Percentiles rank a stretch among this genome's conserved stretches.
These are phyloP conservation scores for Actinomucor elegans DNA, from an alignment of 371 early-diverging fungal genomes.

Conservation along the genomic window DNA sequence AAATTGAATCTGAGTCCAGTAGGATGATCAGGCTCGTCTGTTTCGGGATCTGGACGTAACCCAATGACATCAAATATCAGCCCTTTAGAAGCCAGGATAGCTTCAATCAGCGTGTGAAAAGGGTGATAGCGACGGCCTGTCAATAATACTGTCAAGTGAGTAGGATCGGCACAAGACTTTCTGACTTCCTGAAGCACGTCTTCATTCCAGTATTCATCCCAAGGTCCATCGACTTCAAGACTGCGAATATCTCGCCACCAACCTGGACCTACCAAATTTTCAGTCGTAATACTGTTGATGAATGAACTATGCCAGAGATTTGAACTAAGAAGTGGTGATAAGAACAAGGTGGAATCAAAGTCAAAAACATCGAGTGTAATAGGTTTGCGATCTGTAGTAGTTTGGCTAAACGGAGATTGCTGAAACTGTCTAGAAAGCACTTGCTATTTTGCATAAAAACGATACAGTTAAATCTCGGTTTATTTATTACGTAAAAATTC, in stretches of 20 bases:
- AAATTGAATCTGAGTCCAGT: slow-evolving; percentile 13
- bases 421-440: slow-evolving; percentile 6
- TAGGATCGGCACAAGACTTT: slow-evolving; percentile 29
- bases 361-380: slow-evolving; percentile 63
- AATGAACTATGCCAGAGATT: slow-evolving; percentile 69
- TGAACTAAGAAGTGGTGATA: slow-evolving; percentile 79
- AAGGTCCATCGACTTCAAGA: slow-evolving; percentile 26
- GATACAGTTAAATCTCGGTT: too few species aligned
- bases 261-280: slow-evolving; percentile 57
- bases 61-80: slow-evolving; percentile 57
- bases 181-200: slow-evolving; percentile 24
- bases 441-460: background rate
- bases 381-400: background rate
- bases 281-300: slow-evolving; percentile 49
- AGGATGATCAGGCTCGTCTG: slow-evolving; percentile 1
- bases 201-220: slow-evolving; percentile 47
- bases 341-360: slow-evolving; percentile 89
- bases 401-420: background rate
- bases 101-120: slow-evolving; percentile 40
- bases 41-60: slow-evolving; percentile 47
- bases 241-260: slow-evolving; percentile 74
- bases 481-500: too few species aligned
- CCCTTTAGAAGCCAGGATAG: slow-evolving; percentile 35
- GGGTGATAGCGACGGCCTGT: slow-evolving; percentile 61
- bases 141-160: slow-evolving; percentile 53